Base-by-base conservation (phyloP, 2,329 filamentous ascomycete genomes). In the Dothideomycetidae sp. region DNA sequence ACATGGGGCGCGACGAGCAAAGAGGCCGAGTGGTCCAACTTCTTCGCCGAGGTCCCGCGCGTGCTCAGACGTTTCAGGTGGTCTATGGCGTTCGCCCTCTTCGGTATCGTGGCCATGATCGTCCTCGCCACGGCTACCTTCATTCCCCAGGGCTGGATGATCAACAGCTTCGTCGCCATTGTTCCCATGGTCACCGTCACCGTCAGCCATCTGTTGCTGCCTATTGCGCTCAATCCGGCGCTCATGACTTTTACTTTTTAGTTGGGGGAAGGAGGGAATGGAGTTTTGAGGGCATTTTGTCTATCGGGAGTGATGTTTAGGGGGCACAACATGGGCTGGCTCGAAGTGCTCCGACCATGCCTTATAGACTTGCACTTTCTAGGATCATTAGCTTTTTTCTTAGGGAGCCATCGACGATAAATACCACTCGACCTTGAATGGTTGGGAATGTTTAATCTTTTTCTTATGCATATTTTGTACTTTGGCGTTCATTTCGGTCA, bases 1-100 rank as follows among this genome's bases (percentile, higher is more conserved):
- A 73, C 72, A 3, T 90, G 83, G 83, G 82, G 82, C 35, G 75
- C 82, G 1, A 92, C 84, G 0, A 71, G 76, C 29, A 92, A 92
- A 61, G 84, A 93, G 61, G 73, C 73, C 34, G 78, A 84, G 50
- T 76, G 79, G 51, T 78, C 79, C 16, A 81, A 83, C 57, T 92
- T 92, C 60, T 88, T 86, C 60, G 79, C 82, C 42, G 83, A 90
- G 54, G 72, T 86, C 12, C 78, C 79, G 21, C 80, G 79, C 53
- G 80, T 92, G 29, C 55, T 88, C 35, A 78, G 76, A 59, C 76
- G 73, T 57, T 88, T 88, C 67, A 85, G 79, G 62, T 81, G 72
- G 57, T 73, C 68, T 38, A 80, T 83, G 55, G 52, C 71, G 32
- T 73, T 81, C 47, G 66, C 72, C 1, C 53, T 73, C 21, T 31